Percentiles rank a stretch among this genome's conserved stretches.
phyloP scores from a whole-genome alignment of 495 filamentous ascomycete genomes.

The Penicillium flavigenum region DNA sequence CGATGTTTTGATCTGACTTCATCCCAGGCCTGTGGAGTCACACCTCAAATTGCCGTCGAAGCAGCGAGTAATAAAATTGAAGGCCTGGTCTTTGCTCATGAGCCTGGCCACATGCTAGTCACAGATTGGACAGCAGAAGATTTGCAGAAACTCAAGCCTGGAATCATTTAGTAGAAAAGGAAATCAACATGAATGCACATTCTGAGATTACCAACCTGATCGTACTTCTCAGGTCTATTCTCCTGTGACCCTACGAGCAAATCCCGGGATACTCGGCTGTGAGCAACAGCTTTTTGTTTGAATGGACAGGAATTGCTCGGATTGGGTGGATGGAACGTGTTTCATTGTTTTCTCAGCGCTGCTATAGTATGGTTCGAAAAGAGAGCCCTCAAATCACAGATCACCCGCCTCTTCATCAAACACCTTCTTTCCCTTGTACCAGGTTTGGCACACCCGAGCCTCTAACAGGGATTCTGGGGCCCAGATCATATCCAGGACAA shows the following conservation, averaged over 20 bases:
- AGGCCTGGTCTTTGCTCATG: constrained; percentile 53
- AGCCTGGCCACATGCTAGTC: constrained; percentile 57
- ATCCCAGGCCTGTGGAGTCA: constrained; percentile 54
- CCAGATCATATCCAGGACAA: constrained; percentile 59
- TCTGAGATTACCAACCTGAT: too few species aligned
- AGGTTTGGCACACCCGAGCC: constrained; percentile 53
- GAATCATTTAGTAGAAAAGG: constrained; percentile 3
- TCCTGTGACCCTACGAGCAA: constrained; percentile 10
- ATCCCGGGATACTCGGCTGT: constrained; percentile 25
- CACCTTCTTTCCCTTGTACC: constrained; percentile 51
- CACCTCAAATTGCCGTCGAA: constrained; percentile 57
- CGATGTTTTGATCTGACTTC: not conserved
- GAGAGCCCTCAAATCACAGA: not conserved
- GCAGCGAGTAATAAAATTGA: constrained; percentile 40
- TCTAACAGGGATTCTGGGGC: constrained; percentile 49
- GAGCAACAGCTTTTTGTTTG: not conserved
- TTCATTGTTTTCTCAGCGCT: not conserved
- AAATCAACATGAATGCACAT: not conserved
- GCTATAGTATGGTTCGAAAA: not conserved
- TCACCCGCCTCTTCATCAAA: constrained; percentile 23
- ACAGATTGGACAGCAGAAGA: constrained; percentile 40
- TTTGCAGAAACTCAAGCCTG: constrained; percentile 16
- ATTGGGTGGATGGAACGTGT: not conserved
- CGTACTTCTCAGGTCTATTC: not conserved
- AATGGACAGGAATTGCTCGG: not conserved